A percentile compares a stretch with the other conserved stretches of the same genome.
These are phyloP conservation scores for Pleurotus sapidus DNA, from an alignment of 768 basidiomycete species.

Conservation along the genomic window DNA sequence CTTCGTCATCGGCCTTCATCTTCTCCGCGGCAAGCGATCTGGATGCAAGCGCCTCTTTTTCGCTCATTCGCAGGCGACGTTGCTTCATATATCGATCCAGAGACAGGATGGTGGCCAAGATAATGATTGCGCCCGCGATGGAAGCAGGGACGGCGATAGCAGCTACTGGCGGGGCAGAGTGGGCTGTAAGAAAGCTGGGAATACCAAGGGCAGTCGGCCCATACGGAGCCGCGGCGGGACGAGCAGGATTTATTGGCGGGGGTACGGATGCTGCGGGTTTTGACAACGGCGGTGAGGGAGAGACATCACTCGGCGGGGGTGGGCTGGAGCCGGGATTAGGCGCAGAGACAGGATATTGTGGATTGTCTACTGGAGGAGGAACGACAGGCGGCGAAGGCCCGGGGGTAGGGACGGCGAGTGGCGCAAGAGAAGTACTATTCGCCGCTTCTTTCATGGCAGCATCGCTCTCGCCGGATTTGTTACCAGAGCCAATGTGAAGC, in stretches of 20 bases:
- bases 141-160: conserved; percentile 33
- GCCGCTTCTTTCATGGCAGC: no score
- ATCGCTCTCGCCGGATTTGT: no score
- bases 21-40: not conserved
- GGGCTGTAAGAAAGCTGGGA: conserved; percentile 20
- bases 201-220: conserved; percentile 4
- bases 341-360: conserved; percentile 3
- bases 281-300: not conserved
- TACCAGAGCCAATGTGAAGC: not conserved
- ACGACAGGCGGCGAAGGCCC: not conserved
- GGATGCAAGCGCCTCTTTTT: conserved; percentile 10
- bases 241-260: not conserved
- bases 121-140: conserved; percentile 24
- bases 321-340: not conserved
- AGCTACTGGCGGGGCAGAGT: conserved; percentile 21
- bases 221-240: not conserved
- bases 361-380: not conserved
- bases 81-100: conserved; percentile 19
- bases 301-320: not conserved
- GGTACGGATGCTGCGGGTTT: not conserved
- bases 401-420: not conserved
- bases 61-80: conserved; percentile 16
- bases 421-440: not conserved
- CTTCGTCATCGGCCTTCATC: not conserved
- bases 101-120: conserved; percentile 25